Conservation (phyloP, 139 green algal genomes). For the Coccomyxa sp. region DNA sequence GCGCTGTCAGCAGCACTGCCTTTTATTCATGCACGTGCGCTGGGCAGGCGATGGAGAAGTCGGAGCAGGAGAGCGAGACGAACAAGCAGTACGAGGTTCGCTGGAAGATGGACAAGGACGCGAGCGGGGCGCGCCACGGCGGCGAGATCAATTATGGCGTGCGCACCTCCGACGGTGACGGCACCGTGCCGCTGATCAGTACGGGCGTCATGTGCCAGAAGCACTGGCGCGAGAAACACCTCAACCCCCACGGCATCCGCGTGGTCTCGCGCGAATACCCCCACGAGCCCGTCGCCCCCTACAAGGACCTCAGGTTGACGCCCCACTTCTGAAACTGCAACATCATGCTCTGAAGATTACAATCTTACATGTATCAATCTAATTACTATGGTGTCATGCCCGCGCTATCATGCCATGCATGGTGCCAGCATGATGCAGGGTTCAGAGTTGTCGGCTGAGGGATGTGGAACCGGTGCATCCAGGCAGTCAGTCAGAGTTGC, state of each 20-base stretch:
- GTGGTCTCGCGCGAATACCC: slow-evolving; percentile 55
- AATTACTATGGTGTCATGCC: too few species aligned
- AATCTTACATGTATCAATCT: too few species aligned
- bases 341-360: too few species aligned
- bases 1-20: too few species aligned
- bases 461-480: too few species aligned
- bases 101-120: slow-evolving; percentile 20
- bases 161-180: slow-evolving; percentile 51
- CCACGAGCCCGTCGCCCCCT: slow-evolving; percentile 27
- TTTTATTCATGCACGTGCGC: too few species aligned
- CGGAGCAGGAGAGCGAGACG: background rate
- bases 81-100: background rate
- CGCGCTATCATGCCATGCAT: too few species aligned
- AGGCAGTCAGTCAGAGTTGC: background rate
- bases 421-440: too few species aligned
- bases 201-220: slow-evolving; percentile 33
- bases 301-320: slow-evolving; percentile 28
- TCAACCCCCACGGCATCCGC: slow-evolving; percentile 55
- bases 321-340: too few species aligned
- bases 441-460: too few species aligned
- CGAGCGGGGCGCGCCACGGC: background rate
- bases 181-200: slow-evolving; percentile 67
- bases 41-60: background rate
- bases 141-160: slow-evolving; percentile 25
- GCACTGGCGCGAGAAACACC: slow-evolving; percentile 18